These are phyloP conservation scores for Helotiales sp. DNA, from an alignment of 2,329 filamentous ascomycete genomes.

Conservation along the genomic window DNA sequence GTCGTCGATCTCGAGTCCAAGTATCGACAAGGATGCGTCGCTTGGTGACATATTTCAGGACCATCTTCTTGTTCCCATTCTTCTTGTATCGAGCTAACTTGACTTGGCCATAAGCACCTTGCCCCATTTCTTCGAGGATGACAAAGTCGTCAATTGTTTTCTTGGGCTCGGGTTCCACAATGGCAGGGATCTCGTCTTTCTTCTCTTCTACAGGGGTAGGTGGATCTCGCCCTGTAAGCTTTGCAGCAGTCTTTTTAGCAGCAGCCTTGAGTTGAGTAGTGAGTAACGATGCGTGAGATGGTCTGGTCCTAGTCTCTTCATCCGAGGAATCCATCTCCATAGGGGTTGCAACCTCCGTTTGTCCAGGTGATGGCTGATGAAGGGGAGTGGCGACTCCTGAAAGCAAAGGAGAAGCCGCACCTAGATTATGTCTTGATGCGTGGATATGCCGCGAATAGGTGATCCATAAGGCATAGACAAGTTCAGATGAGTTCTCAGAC, in stretches of 20 bases:
- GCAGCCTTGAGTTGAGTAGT: conserved; percentile 63
- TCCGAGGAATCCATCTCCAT: conserved; percentile 61
- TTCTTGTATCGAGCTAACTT: conserved; percentile 90
- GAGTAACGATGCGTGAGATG: conserved; percentile 53
- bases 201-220: conserved; percentile 42
- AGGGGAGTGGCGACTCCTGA: conserved; percentile 73
- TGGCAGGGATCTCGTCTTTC: conserved; percentile 40
- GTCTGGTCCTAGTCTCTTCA: conserved; percentile 49
- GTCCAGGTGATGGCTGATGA: conserved; percentile 79
- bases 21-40: conserved; percentile 95
- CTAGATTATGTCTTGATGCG: conserved; percentile 65
- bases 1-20: conserved; percentile 90
- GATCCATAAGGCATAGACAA: conserved; percentile 95
- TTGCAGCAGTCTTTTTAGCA: conserved; percentile 59
- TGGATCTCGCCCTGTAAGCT: conserved; percentile 51
- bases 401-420: conserved; percentile 66
- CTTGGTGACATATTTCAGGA: conserved; percentile 98
- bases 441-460: conserved; percentile 95
- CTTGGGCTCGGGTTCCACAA: conserved; percentile 59
- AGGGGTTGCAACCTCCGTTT: conserved; percentile 64
- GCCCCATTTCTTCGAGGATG: conserved; percentile 97
- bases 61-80: conserved; percentile 76
- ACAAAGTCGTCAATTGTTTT: conserved; percentile 89
- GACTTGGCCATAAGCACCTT: conserved; percentile 96
- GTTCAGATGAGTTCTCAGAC: conserved; percentile 65